Base-by-base conservation (phyloP, 192 early-diverging fungal species). In the Gaertneriomyces sp. region DNA sequence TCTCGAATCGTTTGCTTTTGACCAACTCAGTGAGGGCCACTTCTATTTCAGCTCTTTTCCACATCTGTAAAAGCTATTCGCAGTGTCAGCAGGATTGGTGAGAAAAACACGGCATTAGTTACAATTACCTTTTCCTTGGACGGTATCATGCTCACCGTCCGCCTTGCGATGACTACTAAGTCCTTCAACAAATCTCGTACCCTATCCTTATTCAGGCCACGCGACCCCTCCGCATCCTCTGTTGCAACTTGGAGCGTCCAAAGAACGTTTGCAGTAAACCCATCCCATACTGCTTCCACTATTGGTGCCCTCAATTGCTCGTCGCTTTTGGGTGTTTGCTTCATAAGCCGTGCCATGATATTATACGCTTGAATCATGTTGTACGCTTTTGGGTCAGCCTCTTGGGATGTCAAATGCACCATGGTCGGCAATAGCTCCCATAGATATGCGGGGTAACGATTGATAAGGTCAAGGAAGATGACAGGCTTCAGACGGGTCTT, bases 401-500 rank as follows among this genome's bases (percentile, higher is more conserved):
- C 40, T 58, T 14, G 17, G 4, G 17, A 40, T 0, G 64, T 64
- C 12, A 63, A 40, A 45, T 73, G 63, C 5, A 90, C 64, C 4
- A 89, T 66, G 10, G 62, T 74, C 33, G 77, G 71, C 10, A 88
- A 77, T 4, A 91, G 69, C 64, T 75, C 73, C 88, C 87, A 91
- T 41, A 81, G 77, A 43, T 77, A 64, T 9, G 75, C 63, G 16
- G 87, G 83, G 61, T 82, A 84, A 33, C 84, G 76, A n/a, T 81
- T 76, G 57, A 87, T 65, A 19, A 89, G 75, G 8, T 79, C 76
- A 20, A 85, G 60, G 73, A 95, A 90, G 68, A 95, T 81, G 47
- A 78, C 81, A 14, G 84, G 72, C 56, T 85, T 80, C 60, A 95
- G 58, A 59, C 84, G 85, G 53, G 84, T 84, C 44, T 87, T 84